phyloP scores from a whole-genome alignment of 2,329 filamentous ascomycete genomes.

The Fusarium bactridioides region DNA sequence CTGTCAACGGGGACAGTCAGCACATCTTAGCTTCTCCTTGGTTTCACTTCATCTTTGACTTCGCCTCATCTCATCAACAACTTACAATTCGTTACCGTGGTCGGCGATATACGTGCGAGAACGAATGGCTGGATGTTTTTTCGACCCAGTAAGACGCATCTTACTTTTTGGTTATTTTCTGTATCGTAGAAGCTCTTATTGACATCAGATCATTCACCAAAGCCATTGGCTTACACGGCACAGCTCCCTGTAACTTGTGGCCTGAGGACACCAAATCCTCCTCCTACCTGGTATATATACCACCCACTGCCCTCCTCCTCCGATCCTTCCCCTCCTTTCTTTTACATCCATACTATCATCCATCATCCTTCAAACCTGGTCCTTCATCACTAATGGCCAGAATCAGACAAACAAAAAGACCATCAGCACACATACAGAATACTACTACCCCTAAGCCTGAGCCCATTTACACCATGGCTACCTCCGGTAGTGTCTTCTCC shows the following conservation, averaged over 20 bases:
- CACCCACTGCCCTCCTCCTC: neutral
- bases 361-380: too few species aligned
- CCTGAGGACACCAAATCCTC: slow-evolving; percentile 33
- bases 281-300: slow-evolving; percentile 22
- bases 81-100: neutral
- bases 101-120: rapidly evolving
- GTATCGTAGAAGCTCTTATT: rapidly evolving
- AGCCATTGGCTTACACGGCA: slow-evolving; percentile 3
- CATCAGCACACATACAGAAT: neutral
- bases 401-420: neutral
- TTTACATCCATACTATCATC: neutral
- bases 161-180: rapidly evolving
- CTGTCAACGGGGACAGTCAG: neutral
- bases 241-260: neutral
- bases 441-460: neutral
- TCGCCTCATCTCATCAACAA: neutral
- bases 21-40: neutral
- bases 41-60: neutral
- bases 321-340: neutral
- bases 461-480: slow-evolving; percentile 33
- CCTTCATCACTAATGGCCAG: neutral
- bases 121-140: rapidly evolving
- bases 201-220: too few species aligned
- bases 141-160: rapidly evolving
- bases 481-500: slow-evolving; percentile 50